Evolutionary conservation across 192 early-diverging fungal genomes (phyloP).

Genomic region (Geranomyces variabilis): DNA sequence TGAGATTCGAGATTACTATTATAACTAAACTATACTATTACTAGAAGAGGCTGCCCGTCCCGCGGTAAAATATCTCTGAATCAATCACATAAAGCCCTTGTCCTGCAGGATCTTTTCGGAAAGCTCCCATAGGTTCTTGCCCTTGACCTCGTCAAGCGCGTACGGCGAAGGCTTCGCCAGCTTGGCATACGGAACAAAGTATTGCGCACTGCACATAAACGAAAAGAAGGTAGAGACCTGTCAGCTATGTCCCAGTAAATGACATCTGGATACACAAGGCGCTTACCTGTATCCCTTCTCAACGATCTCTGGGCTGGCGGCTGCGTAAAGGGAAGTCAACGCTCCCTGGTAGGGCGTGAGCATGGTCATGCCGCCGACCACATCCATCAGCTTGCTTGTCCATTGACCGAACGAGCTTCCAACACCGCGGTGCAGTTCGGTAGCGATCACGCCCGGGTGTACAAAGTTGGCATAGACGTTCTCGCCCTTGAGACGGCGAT

Average conservation of each 20-base stretch:
- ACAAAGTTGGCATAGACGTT: conserved; percentile 28
- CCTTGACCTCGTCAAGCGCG: conserved; percentile 35
- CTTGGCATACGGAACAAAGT: conserved; percentile 45
- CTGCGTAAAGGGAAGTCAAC: conserved; percentile 43
- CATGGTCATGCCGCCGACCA: not conserved
- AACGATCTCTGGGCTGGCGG: conserved; percentile 39
- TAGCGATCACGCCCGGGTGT: conserved; percentile 43
- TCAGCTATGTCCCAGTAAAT: not conserved
- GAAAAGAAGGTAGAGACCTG: not conserved
- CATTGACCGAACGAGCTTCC: not conserved
- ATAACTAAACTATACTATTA: too few species aligned
- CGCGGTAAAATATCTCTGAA: too few species aligned
- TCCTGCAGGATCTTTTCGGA: conserved; percentile 30
- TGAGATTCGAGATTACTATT: too few species aligned
- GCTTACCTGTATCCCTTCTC: not conserved
- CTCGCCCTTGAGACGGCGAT: conserved; percentile 9
- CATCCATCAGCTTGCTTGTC: not conserved
- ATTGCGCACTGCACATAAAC: conserved; percentile 26
- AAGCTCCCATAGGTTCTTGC: conserved; percentile 47
- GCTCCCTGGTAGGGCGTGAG: conserved; percentile 42
- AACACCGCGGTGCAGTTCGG: not conserved
- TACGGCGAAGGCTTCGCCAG: conserved; percentile 24
- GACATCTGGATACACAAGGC: not conserved
- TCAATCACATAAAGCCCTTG: conserved; percentile 15
- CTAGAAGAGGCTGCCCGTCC: too few species aligned